Evolutionary conservation across 2,329 filamentous ascomycete genomes (phyloP), one percentile per base, ranked within the genome.

Genomic region (Polytolypa hystricis): DNA sequence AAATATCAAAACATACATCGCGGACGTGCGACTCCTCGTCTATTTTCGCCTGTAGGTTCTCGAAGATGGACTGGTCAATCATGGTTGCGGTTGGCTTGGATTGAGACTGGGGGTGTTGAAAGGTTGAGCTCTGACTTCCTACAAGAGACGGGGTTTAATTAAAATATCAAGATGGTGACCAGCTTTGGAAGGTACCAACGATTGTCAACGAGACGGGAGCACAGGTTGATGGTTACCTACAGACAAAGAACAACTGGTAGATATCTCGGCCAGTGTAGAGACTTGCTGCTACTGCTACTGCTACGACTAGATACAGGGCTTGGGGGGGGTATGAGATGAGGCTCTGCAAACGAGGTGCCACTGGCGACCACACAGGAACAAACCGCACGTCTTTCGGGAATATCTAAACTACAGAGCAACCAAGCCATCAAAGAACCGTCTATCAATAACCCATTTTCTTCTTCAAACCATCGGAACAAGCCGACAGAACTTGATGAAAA

Each of bases 51-150:
- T 95, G 89, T 43, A 98, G 78, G 50, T 81, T 74, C 54, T 86
- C 77, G 61, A 96, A 95, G 58, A 96, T 84, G 47, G 74, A 71
- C 42, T 84, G 80, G 57, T 93, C 80, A 52, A 91, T 77, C 70
- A 81, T 75, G 39, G 62, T 65, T 35, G 60, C 33, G 21, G 16
- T n/a, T 28, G 30, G 37, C 33, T 45, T n/a, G 30, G 40, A 32
- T 26, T 42, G 35, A 19, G 33, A 15, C 12, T 32, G 39, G 27
- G 32, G 26, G 34, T 23, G 16, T n/a, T n/a, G n/a, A 19, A 14
- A 15, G 30, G 33, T 26, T 25, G 20, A 27, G 28, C 17, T 14
- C 11, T n/a, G n/a, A n/a, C n/a, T n/a, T n/a, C n/a, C n/a, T n/a
- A n/a, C n/a, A n/a, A n/a, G n/a, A n/a, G n/a, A n/a, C n/a, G n/a